phyloP scores from a whole-genome alignment of 495 filamentous ascomycete species.

The Chaetomium cochliodes region DNA sequence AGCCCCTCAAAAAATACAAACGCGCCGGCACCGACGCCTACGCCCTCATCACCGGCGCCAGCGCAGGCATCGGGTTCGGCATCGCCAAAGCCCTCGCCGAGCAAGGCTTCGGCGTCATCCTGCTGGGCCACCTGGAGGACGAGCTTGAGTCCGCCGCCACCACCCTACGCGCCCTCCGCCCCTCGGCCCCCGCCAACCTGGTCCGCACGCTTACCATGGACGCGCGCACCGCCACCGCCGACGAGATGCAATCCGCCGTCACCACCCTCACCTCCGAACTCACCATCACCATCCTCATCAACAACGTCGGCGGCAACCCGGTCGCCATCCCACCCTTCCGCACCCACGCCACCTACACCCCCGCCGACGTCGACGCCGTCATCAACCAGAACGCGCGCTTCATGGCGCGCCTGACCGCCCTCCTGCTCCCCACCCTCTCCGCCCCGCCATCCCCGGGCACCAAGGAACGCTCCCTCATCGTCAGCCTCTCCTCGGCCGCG shows the following conservation, averaged over 20 bases:
- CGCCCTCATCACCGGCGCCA: slow-evolving; percentile 59
- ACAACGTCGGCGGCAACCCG: slow-evolving; percentile 35
- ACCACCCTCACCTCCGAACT: slow-evolving; percentile 18
- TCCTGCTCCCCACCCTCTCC: slow-evolving; percentile 31
- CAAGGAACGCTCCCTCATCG: slow-evolving; percentile 20
- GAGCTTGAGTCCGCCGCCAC: slow-evolving; percentile 25
- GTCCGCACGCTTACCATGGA: background rate
- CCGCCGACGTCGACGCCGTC: slow-evolving; percentile 33
- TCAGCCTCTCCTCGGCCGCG: slow-evolving; percentile 35
- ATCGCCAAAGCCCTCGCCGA: slow-evolving; percentile 48
- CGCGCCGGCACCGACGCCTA: slow-evolving; percentile 32
- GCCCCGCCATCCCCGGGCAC: slow-evolving; percentile 10
- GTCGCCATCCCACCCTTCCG: slow-evolving; percentile 28
- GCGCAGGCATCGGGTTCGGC: slow-evolving; percentile 56
- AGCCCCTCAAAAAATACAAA: slow-evolving; percentile 19
- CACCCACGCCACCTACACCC: slow-evolving; percentile 22
- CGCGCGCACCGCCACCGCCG: slow-evolving; percentile 11
- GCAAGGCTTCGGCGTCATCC: slow-evolving; percentile 55
- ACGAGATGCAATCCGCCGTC: background rate
- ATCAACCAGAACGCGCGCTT: slow-evolving; percentile 40
- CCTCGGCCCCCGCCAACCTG: slow-evolving; percentile 8
- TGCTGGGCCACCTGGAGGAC: slow-evolving; percentile 47
- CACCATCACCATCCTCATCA: slow-evolving; percentile 34
- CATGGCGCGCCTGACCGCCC: slow-evolving; percentile 38
- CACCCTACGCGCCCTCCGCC: slow-evolving; percentile 4